Evolutionary conservation across 1,284 basidiomycete genomes (phyloP).

Genomic region (Ceratobasidium papillatum): DNA sequence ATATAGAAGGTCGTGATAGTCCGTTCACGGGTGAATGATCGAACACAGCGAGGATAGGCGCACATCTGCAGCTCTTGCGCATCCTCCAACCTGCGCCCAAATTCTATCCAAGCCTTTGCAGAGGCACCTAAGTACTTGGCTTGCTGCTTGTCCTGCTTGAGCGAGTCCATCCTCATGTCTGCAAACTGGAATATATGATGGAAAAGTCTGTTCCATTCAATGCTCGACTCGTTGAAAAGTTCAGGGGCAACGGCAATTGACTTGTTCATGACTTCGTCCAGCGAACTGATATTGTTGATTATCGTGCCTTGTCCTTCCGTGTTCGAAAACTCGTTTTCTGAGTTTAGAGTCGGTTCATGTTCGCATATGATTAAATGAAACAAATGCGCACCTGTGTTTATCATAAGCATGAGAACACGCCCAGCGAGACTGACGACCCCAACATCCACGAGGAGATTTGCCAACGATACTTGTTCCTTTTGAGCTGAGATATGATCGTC

Average conservation of each 20-base stretch:
- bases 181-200: not conserved
- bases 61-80: not conserved
- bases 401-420: not conserved
- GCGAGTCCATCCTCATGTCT: not conserved
- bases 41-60: constrained; percentile 2
- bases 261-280: not conserved
- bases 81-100: not conserved
- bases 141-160: not conserved
- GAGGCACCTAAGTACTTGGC: not conserved
- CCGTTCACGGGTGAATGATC: not conserved
- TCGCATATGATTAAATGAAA: not conserved
- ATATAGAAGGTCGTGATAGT: not conserved
- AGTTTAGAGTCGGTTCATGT: too few species aligned
- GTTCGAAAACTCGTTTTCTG: not conserved
- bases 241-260: not conserved
- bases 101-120: not conserved
- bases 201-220: not conserved
- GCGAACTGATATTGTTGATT: not conserved
- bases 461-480: not conserved
- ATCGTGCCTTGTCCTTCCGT: not conserved
- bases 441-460: not conserved
- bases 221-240: not conserved
- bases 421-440: not conserved
- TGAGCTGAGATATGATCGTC: too few species aligned
- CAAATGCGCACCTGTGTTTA: not conserved